phyloP scores from a whole-genome alignment of 345 rosid species.

The Clarkia xantiana region DNA sequence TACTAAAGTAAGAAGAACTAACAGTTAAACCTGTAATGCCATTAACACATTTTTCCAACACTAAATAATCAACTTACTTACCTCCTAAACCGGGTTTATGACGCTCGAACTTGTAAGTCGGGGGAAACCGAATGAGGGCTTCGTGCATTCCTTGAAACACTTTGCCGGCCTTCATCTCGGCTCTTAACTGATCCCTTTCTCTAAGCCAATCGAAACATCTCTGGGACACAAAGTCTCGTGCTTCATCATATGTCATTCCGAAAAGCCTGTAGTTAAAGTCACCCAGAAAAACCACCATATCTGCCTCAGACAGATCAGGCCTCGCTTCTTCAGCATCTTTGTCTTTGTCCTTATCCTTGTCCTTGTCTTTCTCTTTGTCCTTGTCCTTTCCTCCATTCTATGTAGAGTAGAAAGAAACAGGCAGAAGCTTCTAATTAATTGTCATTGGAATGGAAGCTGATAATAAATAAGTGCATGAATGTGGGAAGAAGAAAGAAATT shows the following conservation, averaged over 20 bases:
- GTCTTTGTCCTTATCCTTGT: neutral
- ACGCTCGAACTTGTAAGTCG: constrained; percentile 92
- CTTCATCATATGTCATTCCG: constrained; percentile 97
- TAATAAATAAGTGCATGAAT: neutral
- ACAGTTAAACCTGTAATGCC: too few relatives aligned
- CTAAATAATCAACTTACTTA: constrained; percentile 9
- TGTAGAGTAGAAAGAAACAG: constrained; percentile 9
- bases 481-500: neutral
- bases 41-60: too few relatives aligned
- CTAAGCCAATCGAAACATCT: constrained; percentile 98
- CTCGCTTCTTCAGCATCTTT: constrained; percentile 44
- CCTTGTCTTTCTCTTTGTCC: neutral
- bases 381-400: constrained; percentile 20
- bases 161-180: constrained; percentile 84
- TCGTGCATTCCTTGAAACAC: constrained; percentile 99
- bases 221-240: constrained; percentile 95
- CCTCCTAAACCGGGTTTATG: constrained; percentile 88
- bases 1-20: constrained; percentile 1
- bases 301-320: constrained; percentile 88
- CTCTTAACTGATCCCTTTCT: too few relatives aligned
- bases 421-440: neutral
- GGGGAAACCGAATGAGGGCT: constrained; percentile 86
- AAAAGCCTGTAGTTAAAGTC: constrained; percentile 94
- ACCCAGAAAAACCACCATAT: constrained; percentile 88
- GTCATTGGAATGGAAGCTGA: constrained; percentile 1